Base-by-base conservation (phyloP, 2,329 filamentous ascomycete species). In the Pseudogymnoascus sp. region DNA sequence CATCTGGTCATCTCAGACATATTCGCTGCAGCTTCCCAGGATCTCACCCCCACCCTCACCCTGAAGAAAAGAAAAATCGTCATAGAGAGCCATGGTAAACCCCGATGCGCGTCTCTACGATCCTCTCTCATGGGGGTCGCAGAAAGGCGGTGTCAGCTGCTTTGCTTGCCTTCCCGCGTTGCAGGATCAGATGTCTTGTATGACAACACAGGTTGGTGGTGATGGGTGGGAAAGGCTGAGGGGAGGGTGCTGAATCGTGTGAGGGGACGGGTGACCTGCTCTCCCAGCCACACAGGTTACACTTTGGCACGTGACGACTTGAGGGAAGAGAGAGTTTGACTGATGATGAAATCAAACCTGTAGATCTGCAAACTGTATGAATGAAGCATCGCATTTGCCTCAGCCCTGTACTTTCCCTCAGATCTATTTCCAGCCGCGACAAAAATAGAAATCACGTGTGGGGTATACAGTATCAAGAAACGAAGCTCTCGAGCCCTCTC, bases 71-170 rank as follows among this genome's bases (percentile, higher is more conserved):
- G 17, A 13, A 13, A 15, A 13, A 6, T 29, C 44, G 44, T 53
- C 44, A 53, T 53, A 7, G 42, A 53, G 9, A 53, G 7, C 44
- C 44, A 31, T 29, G 44, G 44, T 53, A 53, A 53, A 29, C 23
- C 44, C 42, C 23, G 19, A 31, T 31, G 44, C 7, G 23, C 31
- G 44, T 53, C 44, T 53, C 44, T 53, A 4, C 1, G 13, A n/a
- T 29, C 6, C 23, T 53, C 23, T 31, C 44, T 53, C 44, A 17
- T 53, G 44, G 44, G 15, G 42, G 21, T 46, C 44, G 44, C 23
- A 53, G 44, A 53, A 53, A 53, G 44, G 23, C 23, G 44, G 44
- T 53, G 44, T 53, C 44, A 31, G 44, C 44, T 53, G 44, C 44
- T 53, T 50, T 53, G 29, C 10, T 50, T 21, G 13, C 13, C 6